A percentile compares a stretch with the other conserved stretches of the same genome.
phyloP scores from a whole-genome alignment of 1,284 basidiomycete species.

The Cryptococcus floricola region DNA sequence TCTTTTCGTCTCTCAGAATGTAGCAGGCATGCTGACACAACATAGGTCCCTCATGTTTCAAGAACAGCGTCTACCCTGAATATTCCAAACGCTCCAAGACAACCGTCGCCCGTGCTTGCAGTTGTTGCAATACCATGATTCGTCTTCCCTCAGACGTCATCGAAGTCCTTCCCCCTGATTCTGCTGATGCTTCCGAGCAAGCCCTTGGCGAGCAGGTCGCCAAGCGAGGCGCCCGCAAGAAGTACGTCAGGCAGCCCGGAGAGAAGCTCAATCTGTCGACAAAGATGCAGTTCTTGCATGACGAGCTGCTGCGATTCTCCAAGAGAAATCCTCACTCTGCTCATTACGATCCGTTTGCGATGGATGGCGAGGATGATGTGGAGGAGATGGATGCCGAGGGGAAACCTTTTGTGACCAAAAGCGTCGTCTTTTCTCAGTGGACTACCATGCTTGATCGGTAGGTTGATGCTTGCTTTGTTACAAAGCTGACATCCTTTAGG shows the following conservation, averaged over 20 bases:
- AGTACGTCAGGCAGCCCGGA: conserved; percentile 66
- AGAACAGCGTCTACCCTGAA: conserved; percentile 64
- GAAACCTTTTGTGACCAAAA: conserved; percentile 58
- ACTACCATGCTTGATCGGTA: conserved; percentile 91
- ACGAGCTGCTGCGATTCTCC: conserved; percentile 71
- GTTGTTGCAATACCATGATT: conserved; percentile 67
- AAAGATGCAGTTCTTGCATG: conserved; percentile 74
- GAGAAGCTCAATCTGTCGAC: conserved; percentile 73
- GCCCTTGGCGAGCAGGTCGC: conserved; percentile 14
- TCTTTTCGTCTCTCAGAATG: conserved; percentile 3
- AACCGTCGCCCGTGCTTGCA: conserved; percentile 59
- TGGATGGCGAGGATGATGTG: conserved; percentile 54
- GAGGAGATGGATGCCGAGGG: conserved; percentile 64
- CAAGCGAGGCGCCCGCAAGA: conserved; percentile 51
- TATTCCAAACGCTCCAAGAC: conserved; percentile 70
- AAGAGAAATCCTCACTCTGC: conserved; percentile 70
- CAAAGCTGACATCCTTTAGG: conserved; percentile 41
- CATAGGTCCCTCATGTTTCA: conserved; percentile 65
- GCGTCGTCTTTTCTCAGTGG: conserved; percentile 95
- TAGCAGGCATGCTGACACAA: neutral
- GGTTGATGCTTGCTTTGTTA: conserved; percentile 26
- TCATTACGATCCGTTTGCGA: conserved; percentile 67
- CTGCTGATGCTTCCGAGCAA: conserved; percentile 52
- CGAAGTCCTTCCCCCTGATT: conserved; percentile 61
- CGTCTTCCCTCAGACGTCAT: conserved; percentile 62